phyloP scores from a whole-genome alignment of 345 rosid genomes.

The Salix koriyanagi region DNA sequence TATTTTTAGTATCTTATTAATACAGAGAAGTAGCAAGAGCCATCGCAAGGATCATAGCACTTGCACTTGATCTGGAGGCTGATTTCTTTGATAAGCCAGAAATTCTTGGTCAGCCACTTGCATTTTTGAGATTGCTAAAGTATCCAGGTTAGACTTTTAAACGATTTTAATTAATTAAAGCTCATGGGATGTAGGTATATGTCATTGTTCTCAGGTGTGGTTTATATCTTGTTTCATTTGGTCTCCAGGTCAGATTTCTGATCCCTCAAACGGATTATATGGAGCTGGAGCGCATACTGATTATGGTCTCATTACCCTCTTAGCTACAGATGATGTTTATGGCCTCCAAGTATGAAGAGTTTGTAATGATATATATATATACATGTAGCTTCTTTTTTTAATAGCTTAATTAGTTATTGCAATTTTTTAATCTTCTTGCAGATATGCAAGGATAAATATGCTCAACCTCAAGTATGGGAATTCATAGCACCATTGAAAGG shows the following conservation, averaged over 20 bases:
- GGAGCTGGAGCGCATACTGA: constrained; percentile 84
- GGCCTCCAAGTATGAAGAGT: constrained; percentile 59
- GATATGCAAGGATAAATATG: constrained; percentile 67
- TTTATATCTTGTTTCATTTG: neutral
- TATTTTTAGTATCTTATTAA: neutral
- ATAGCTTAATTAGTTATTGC: no score
- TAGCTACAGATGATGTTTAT: constrained; percentile 64
- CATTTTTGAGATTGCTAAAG: constrained; percentile 57
- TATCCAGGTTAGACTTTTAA: constrained; percentile 50
- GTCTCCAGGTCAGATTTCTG: constrained; percentile 49
- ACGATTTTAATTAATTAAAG: neutral
- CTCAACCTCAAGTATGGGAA: constrained; percentile 57
- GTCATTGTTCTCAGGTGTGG: neutral
- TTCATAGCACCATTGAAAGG: constrained; percentile 54
- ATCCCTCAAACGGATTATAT: constrained; percentile 54
- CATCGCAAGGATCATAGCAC: constrained; percentile 63
- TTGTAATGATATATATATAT: no score
- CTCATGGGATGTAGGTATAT: no score
- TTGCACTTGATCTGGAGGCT: constrained; percentile 62
- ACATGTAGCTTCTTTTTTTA: no score
- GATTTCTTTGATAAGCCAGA: constrained; percentile 72
- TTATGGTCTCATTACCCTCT: constrained; percentile 73
- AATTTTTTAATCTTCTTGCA: constrained; percentile 8
- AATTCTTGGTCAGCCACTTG: constrained; percentile 76
- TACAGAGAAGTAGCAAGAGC: constrained; percentile 57